Percentiles rank a stretch among this genome's conserved stretches.
These are phyloP conservation scores for Termitomyces sp. DNA, from an alignment of 768 basidiomycete species.

Conservation along the genomic window DNA sequence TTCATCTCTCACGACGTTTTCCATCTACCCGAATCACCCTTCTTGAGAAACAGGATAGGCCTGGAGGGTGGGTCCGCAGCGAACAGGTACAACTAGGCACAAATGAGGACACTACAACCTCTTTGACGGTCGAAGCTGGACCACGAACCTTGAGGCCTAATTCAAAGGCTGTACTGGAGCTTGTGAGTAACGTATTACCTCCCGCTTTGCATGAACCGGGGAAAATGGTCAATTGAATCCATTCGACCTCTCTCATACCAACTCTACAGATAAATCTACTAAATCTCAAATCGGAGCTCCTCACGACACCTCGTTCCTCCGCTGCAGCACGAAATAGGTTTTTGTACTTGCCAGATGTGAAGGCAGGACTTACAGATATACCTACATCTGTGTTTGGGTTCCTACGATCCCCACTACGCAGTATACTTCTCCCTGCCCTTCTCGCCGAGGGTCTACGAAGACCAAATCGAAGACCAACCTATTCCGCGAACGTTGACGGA, in stretches of 20 bases:
- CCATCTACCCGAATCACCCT: constrained; percentile 59
- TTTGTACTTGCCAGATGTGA: constrained; percentile 43
- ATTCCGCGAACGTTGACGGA: not conserved
- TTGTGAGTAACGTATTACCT: constrained; percentile 51
- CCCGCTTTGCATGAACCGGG: not conserved
- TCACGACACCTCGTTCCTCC: constrained; percentile 64
- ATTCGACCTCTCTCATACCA: not conserved
- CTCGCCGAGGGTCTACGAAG: constrained; percentile 56
- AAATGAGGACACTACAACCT: constrained; percentile 15
- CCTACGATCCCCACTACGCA: constrained; percentile 36
- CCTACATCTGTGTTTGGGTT: constrained; percentile 39
- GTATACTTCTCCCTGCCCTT: constrained; percentile 48
- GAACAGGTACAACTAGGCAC: constrained; percentile 43
- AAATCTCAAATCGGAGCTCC: constrained; percentile 50
- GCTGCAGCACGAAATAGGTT: constrained; percentile 78
- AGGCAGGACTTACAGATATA: constrained; percentile 47
- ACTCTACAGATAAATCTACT: constrained; percentile 70
- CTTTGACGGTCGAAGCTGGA: constrained; percentile 76
- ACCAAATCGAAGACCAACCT: constrained; percentile 28
- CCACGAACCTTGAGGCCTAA: constrained; percentile 85
- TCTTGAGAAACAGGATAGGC: constrained; percentile 56
- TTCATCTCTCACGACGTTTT: constrained; percentile 67
- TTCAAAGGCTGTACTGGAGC: constrained; percentile 66
- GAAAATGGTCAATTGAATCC: not conserved
- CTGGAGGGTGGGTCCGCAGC: constrained; percentile 88